Evolutionary conservation across 1,284 basidiomycete species (phyloP).

Genomic region (Trichosporon sp.): DNA sequence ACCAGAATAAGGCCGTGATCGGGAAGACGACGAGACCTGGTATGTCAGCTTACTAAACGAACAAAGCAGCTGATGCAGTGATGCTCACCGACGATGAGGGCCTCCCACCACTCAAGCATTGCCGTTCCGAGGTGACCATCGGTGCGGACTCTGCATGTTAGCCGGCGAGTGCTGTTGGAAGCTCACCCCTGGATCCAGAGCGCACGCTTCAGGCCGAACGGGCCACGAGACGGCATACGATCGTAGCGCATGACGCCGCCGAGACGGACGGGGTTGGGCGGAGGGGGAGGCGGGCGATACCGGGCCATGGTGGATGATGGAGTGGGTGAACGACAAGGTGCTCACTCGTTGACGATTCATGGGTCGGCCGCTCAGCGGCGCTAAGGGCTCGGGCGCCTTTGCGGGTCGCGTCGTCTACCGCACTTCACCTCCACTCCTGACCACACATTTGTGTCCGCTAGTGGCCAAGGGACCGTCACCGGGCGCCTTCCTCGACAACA

Average conservation of each 20-base stretch:
- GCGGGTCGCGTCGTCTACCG: neutral
- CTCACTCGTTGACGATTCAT: slow-evolving; percentile 10
- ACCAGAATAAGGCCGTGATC: slow-evolving; percentile 52
- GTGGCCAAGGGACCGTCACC: slow-evolving; percentile 6
- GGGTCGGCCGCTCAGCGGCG: neutral
- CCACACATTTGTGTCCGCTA: neutral
- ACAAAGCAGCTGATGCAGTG: neutral
- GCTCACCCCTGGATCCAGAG: slow-evolving; percentile 44
- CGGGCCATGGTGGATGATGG: slow-evolving; percentile 35
- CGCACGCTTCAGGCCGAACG: slow-evolving; percentile 34
- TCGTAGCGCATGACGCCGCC: slow-evolving; percentile 33
- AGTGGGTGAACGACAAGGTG: neutral
- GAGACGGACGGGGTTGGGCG: slow-evolving; percentile 28
- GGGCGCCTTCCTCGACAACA: neutral
- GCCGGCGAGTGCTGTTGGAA: neutral
- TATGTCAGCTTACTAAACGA: neutral
- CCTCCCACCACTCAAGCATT: slow-evolving; percentile 57
- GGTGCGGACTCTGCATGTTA: slow-evolving; percentile 43
- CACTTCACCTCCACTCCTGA: neutral
- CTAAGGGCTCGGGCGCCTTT: neutral
- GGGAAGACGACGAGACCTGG: slow-evolving; percentile 46
- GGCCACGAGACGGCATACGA: slow-evolving; percentile 26
- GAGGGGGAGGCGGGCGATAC: slow-evolving; percentile 34
- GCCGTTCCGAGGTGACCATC: slow-evolving; percentile 50
- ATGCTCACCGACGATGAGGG: slow-evolving; percentile 50